phyloP scores from a whole-genome alignment of 495 filamentous ascomycete genomes.

The Mytilinidion resinicola region DNA sequence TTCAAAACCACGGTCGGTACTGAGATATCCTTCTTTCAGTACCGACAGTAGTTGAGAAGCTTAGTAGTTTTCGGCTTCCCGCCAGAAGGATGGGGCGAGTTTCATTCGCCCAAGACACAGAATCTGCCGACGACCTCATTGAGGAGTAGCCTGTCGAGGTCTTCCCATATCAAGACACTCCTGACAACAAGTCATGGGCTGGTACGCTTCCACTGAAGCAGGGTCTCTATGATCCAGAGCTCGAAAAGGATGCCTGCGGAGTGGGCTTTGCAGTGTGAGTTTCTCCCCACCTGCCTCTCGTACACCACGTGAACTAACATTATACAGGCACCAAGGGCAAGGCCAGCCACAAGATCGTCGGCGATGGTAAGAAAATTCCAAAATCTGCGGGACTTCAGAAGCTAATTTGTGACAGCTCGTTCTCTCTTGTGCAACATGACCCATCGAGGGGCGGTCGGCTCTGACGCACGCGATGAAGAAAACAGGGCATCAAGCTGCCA shows the following conservation, averaged over 20 bases:
- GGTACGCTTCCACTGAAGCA: constrained; percentile 93
- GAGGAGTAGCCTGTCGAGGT: constrained; percentile 54
- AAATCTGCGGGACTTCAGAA: background rate
- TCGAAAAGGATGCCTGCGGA: constrained; percentile 99
- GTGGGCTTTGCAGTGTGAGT: constrained; percentile 97
- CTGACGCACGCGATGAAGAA: constrained; percentile 93
- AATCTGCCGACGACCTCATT: constrained; percentile 52
- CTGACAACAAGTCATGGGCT: constrained; percentile 91
- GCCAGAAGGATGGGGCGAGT: constrained; percentile 60
- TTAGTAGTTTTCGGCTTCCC: constrained; percentile 26
- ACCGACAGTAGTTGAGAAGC: background rate
- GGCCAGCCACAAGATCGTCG: constrained; percentile 96
- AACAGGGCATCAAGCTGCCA: constrained; percentile 79
- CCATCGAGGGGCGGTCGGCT: constrained; percentile 77
- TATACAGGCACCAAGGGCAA: constrained; percentile 87
- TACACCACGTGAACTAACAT: constrained; percentile 2
- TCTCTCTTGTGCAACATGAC: constrained; percentile 99
- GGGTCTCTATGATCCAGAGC: constrained; percentile 92
- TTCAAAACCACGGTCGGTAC: background rate
- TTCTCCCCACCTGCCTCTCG: background rate
- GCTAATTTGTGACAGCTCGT: constrained; percentile 51
- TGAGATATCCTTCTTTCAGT: background rate
- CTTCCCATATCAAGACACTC: constrained; percentile 77
- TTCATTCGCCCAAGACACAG: constrained; percentile 55
- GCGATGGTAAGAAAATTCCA: constrained; percentile 69